phyloP scores from a whole-genome alignment of 495 filamentous ascomycete genomes.

The Pseudomonodictys pantanalensis region DNA sequence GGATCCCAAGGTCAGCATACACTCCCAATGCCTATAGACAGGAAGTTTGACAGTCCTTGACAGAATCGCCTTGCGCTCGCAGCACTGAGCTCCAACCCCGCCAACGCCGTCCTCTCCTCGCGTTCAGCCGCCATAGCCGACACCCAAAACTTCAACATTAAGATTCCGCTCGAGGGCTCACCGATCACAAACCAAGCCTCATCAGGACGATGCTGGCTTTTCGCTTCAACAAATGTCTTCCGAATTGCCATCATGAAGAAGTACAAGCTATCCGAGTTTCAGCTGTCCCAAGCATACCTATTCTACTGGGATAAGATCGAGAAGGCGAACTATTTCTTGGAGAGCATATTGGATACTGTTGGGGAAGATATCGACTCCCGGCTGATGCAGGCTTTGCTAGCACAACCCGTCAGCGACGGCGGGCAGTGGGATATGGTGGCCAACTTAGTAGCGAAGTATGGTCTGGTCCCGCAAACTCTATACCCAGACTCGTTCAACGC shows the following conservation, averaged over 20 bases:
- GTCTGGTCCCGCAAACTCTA: slow-evolving; percentile 71
- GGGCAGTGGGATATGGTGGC: slow-evolving; percentile 94
- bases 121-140: slow-evolving; percentile 55
- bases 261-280: slow-evolving; percentile 71
- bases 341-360: slow-evolving; percentile 72
- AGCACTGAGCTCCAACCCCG: slow-evolving; percentile 57
- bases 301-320: slow-evolving; percentile 96
- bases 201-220: slow-evolving; percentile 85
- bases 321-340: slow-evolving; percentile 85
- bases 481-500: slow-evolving; percentile 81
- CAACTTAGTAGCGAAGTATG: slow-evolving; percentile 82
- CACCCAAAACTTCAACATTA: slow-evolving; percentile 75
- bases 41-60: background rate
- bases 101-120: slow-evolving; percentile 53
- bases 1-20: slow-evolving; percentile 57
- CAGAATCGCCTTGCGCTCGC: slow-evolving; percentile 67
- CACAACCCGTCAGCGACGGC: slow-evolving; percentile 70
- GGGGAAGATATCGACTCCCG: slow-evolving; percentile 65
- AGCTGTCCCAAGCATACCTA: slow-evolving; percentile 83
- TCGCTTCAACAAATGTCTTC: slow-evolving; percentile 83
- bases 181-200: slow-evolving; percentile 82
- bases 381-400: slow-evolving; percentile 63
- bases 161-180: slow-evolving; percentile 74
- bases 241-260: slow-evolving; percentile 78
- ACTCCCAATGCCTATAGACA: background rate